Percentiles rank a stretch among this genome's conserved stretches.
These are phyloP conservation scores for Aspergillus mulundensis DNA, from an alignment of 495 filamentous ascomycete species.

Conservation along the genomic window DNA sequence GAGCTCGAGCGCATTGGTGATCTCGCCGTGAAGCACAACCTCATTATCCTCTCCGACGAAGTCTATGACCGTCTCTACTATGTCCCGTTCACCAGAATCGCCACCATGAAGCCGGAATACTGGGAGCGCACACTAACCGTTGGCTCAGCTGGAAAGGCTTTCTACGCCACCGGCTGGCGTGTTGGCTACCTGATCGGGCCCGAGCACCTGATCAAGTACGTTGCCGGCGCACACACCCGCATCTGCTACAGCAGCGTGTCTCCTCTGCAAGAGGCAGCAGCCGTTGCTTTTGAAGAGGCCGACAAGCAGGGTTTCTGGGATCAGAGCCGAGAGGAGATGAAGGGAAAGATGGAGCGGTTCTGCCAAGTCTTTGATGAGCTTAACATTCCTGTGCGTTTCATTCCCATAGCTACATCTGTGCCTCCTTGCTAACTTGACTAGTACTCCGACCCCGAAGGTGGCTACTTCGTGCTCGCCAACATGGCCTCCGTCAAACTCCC, in stretches of 20 bases:
- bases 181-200: conserved; percentile 94
- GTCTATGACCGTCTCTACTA: conserved; percentile 96
- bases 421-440: conserved; percentile 1
- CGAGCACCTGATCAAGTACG: conserved; percentile 84
- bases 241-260: conserved; percentile 95
- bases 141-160: conserved; percentile 94
- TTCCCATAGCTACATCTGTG: not conserved
- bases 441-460: conserved; percentile 91
- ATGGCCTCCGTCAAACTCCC: conserved; percentile 81
- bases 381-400: conserved; percentile 58
- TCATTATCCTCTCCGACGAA: conserved; percentile 94
- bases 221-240: conserved; percentile 85
- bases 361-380: conserved; percentile 87
- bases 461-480: conserved; percentile 95
- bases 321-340: conserved; percentile 78
- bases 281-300: conserved; percentile 89
- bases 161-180: conserved; percentile 96
- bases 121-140: conserved; percentile 86
- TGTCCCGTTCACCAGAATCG: conserved; percentile 87
- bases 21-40: conserved; percentile 87
- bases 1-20: conserved; percentile 85
- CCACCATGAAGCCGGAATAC: conserved; percentile 82
- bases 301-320: conserved; percentile 86
- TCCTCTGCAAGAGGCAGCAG: conserved; percentile 93
- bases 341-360: conserved; percentile 80